These are phyloP conservation scores for Aureobasidium pullulans DNA, from an alignment of 2,329 filamentous ascomycete species.

Conservation along the genomic window DNA sequence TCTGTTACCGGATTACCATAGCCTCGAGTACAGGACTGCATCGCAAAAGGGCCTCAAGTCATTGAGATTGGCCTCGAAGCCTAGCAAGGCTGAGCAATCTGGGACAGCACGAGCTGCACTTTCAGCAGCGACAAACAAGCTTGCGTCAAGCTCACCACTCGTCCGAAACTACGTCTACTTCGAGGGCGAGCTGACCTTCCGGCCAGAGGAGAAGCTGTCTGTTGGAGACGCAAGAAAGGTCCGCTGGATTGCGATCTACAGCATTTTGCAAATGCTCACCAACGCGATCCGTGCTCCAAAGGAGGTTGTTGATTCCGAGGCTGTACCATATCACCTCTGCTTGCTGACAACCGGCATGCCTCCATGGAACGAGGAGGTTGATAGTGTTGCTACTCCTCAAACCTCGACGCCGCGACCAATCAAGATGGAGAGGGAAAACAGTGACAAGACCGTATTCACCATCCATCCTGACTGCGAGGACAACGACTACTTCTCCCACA, in stretches of 20 bases:
- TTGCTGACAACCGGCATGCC: slow-evolving; percentile 36
- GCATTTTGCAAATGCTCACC: slow-evolving; percentile 63
- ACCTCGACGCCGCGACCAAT: neutral
- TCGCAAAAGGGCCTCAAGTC: slow-evolving; percentile 29
- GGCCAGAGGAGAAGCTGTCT: slow-evolving; percentile 52
- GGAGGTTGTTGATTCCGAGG: slow-evolving; percentile 52
- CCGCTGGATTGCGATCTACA: slow-evolving; percentile 70
- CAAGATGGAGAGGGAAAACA: neutral
- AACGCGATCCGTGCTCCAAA: slow-evolving; percentile 53
- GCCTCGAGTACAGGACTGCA: slow-evolving; percentile 22
- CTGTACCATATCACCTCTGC: slow-evolving; percentile 53
- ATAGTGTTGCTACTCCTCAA: neutral
- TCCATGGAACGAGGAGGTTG: slow-evolving; percentile 25
- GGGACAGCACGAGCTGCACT: slow-evolving; percentile 48
- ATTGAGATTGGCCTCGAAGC: slow-evolving; percentile 29
- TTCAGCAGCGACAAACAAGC: slow-evolving; percentile 41
- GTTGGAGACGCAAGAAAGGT: slow-evolving; percentile 65
- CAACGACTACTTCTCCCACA: slow-evolving; percentile 28
- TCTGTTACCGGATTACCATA: slow-evolving; percentile 48
- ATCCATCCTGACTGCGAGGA: slow-evolving; percentile 42
- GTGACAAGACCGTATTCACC: neutral
- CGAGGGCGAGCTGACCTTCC: slow-evolving; percentile 53
- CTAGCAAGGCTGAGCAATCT: slow-evolving; percentile 41
- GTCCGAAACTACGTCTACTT: slow-evolving; percentile 64
- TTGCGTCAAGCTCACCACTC: slow-evolving; percentile 39